Evolutionary conservation across 2,329 filamentous ascomycete species (phyloP).

Genomic region (Nemania diffusa): DNA sequence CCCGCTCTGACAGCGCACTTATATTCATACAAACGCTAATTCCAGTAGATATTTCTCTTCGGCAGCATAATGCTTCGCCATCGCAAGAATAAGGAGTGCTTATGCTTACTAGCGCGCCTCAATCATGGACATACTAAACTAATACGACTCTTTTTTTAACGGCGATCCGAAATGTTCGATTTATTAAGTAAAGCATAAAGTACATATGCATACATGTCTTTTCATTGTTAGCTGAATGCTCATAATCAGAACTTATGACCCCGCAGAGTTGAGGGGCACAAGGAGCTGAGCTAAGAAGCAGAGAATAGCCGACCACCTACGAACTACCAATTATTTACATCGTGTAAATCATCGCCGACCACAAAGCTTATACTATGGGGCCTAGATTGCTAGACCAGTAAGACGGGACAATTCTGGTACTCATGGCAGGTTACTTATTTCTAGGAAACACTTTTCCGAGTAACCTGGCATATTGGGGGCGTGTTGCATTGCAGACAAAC

Average conservation of each 20-base stretch:
- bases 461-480: neutral
- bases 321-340: neutral
- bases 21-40: neutral
- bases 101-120: neutral
- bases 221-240: neutral
- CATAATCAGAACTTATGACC: neutral
- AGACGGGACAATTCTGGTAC: neutral
- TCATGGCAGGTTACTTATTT: neutral
- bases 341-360: neutral
- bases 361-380: neutral
- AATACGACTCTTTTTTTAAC: neutral
- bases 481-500: neutral
- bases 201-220: neutral
- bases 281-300: constrained; percentile 6
- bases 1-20: neutral
- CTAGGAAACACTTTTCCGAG: neutral
- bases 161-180: neutral
- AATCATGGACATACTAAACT: neutral
- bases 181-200: neutral
- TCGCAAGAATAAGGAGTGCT: neutral
- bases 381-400: neutral
- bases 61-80: neutral
- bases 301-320: neutral
- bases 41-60: neutral
- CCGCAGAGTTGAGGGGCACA: constrained; percentile 3